A percentile compares a stretch with the other conserved stretches of the same genome.
phyloP scores from a whole-genome alignment of 768 basidiomycete species.

The Termitomyces sp. region DNA sequence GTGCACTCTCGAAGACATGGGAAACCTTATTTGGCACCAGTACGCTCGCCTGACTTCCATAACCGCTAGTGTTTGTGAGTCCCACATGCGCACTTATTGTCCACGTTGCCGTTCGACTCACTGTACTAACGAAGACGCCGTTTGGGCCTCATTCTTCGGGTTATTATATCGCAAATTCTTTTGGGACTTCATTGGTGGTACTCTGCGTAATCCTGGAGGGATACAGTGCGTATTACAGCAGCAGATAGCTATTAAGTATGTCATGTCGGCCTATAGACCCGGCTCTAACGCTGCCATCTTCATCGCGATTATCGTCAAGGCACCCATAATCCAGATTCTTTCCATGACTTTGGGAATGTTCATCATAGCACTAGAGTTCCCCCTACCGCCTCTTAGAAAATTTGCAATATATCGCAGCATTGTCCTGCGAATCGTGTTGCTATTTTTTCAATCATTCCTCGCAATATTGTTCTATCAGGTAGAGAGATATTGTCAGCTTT shows the following conservation, averaged over 20 bases:
- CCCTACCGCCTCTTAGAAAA: constrained; percentile 52
- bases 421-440: constrained; percentile 52
- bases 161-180: constrained; percentile 91
- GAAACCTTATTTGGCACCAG: constrained; percentile 78
- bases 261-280: constrained; percentile 36
- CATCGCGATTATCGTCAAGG: constrained; percentile 68
- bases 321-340: constrained; percentile 68
- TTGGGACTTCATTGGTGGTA: constrained; percentile 91
- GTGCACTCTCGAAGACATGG: constrained; percentile 35
- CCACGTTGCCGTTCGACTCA: constrained; percentile 5
- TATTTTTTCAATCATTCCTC: constrained; percentile 59
- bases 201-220: constrained; percentile 72
- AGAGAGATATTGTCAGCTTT: constrained; percentile 9
- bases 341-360: constrained; percentile 55
- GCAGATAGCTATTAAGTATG: not conserved
- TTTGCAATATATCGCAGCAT: constrained; percentile 62
- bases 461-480: constrained; percentile 77
- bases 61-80: constrained; percentile 70
- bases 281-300: constrained; percentile 57
- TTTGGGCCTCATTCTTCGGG: constrained; percentile 81
- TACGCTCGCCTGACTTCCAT: constrained; percentile 66
- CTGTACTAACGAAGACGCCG: constrained; percentile 43
- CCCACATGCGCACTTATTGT: not conserved
- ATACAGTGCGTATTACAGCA: constrained; percentile 53
- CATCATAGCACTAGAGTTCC: constrained; percentile 68